These are phyloP conservation scores for Amanita rubescens DNA, from an alignment of 768 basidiomycete species.

Conservation along the genomic window DNA sequence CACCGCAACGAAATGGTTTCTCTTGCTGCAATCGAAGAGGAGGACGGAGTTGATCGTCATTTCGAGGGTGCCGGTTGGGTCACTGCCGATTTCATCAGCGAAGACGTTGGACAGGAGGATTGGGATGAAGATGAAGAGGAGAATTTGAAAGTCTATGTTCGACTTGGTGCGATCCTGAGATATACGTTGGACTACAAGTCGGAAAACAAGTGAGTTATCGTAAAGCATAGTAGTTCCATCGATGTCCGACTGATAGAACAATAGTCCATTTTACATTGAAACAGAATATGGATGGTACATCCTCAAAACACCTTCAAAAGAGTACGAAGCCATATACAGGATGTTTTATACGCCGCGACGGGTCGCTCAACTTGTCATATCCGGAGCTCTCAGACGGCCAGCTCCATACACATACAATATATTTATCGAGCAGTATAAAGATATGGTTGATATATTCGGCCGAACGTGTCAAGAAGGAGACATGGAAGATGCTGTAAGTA, in stretches of 20 bases:
- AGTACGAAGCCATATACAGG: slow-evolving; percentile 36
- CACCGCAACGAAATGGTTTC: slow-evolving; percentile 39
- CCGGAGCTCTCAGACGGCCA: slow-evolving; percentile 24
- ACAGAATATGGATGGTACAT: slow-evolving; percentile 61
- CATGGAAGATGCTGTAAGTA: slow-evolving; percentile 25
- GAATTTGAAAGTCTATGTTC: slow-evolving; percentile 35
- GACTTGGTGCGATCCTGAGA: slow-evolving; percentile 38
- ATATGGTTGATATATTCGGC: slow-evolving; percentile 29
- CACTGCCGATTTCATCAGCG: slow-evolving; percentile 41
- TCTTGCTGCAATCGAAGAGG: slow-evolving; percentile 37
- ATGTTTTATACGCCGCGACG: slow-evolving; percentile 46
- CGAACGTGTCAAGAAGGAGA: slow-evolving; percentile 26
- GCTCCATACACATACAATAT: slow-evolving; percentile 20
- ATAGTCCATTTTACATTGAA: slow-evolving; percentile 59
- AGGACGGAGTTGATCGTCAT: slow-evolving; percentile 29
- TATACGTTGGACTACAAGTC: slow-evolving; percentile 46
- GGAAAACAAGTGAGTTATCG: slow-evolving; percentile 38
- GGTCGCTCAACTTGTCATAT: slow-evolving; percentile 42
- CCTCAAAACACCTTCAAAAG: slow-evolving; percentile 36
- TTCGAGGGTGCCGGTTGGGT: slow-evolving; percentile 55
- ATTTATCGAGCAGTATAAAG: slow-evolving; percentile 29
- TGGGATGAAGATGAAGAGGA: slow-evolving; percentile 25
- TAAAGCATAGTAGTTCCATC: background rate
- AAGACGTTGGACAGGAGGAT: slow-evolving; percentile 59
- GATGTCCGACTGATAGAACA: background rate